Conservation (phyloP, 2,329 filamentous ascomycete species). For the Dryadomyces quercivorus region DNA sequence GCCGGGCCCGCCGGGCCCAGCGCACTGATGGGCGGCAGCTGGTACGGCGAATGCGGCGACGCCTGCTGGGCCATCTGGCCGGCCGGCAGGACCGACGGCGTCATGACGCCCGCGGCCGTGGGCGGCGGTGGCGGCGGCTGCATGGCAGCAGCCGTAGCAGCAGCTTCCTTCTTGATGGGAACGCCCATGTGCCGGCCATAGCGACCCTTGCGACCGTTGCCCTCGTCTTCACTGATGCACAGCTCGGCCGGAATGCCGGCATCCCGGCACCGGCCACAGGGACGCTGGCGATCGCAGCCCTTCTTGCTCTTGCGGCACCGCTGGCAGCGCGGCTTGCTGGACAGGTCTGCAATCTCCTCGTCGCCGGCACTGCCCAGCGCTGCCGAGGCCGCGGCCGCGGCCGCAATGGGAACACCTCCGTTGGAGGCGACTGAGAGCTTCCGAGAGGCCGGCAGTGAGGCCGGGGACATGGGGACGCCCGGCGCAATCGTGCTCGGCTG, state of each 20-base stretch:
- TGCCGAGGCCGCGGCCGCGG: neutral
- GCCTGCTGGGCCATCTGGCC: neutral
- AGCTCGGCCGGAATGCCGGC: constrained; percentile 87
- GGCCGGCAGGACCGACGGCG: neutral
- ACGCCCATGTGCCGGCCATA: constrained; percentile 67
- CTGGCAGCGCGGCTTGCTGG: constrained; percentile 92
- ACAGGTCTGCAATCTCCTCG: constrained; percentile 84
- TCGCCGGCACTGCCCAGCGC: constrained; percentile 28
- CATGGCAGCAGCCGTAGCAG: constrained; percentile 15
- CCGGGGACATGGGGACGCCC: constrained; percentile 41
- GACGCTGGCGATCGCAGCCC: constrained; percentile 91
- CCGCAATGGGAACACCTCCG: constrained; percentile 28
- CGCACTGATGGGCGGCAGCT: constrained; percentile 14
- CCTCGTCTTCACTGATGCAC: constrained; percentile 95
- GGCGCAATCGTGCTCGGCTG: neutral
- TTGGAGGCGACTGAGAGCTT: constrained; percentile 62
- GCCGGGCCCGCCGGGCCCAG: neutral
- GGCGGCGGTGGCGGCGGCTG: constrained; percentile 9
- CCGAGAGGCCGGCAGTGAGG: constrained; percentile 59
- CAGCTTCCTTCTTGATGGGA: constrained; percentile 46
- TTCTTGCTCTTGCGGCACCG: constrained; percentile 99
- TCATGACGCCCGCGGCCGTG: neutral
- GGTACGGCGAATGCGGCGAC: neutral
- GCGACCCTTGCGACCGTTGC: constrained; percentile 89
- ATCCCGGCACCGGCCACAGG: constrained; percentile 90